phyloP scores from a whole-genome alignment of 169 alveolate species.

The Plasmodium blacklocki region DNA sequence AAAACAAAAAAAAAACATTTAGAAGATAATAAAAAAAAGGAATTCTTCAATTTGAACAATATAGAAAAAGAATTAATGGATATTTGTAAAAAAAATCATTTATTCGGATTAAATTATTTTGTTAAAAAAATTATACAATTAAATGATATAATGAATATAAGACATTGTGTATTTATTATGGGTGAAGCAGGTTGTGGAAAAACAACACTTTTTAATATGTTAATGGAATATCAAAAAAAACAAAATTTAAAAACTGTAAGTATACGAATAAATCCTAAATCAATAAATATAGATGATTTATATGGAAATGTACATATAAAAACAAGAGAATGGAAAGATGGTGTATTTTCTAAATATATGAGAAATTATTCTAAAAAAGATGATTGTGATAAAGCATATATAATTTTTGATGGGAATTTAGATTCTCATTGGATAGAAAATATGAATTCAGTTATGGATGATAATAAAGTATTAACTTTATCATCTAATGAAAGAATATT shows the following conservation, averaged over 20 bases:
- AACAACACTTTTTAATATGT: slow-evolving; percentile 93
- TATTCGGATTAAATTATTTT: slow-evolving; percentile 84
- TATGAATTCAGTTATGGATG: slow-evolving; percentile 97
- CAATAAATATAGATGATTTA: slow-evolving; percentile 93
- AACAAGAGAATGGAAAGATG: slow-evolving; percentile 96
- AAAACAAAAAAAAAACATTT: not conserved
- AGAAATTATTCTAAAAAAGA: slow-evolving; percentile 89
- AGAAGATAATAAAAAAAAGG: not conserved
- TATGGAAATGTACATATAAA: slow-evolving; percentile 93
- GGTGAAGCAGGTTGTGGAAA: slow-evolving; percentile 97
- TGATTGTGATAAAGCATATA: slow-evolving; percentile 94
- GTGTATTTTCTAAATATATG: slow-evolving; percentile 93
- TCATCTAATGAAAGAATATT: slow-evolving; percentile 96
- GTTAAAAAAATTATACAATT: slow-evolving; percentile 93
- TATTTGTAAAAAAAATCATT: slow-evolving; percentile 50
- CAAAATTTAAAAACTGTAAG: slow-evolving; percentile 92
- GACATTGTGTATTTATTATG: slow-evolving; percentile 97
- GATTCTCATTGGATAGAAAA: slow-evolving; percentile 98
- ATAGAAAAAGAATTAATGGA: slow-evolving; percentile 52
- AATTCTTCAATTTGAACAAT: slow-evolving; percentile 2
- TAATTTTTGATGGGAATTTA: slow-evolving; percentile 95
- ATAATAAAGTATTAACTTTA: slow-evolving; percentile 95
- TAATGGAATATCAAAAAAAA: slow-evolving; percentile 94
- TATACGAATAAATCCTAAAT: slow-evolving; percentile 94
- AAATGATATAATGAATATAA: slow-evolving; percentile 93